Evolutionary conservation across 768 basidiomycete genomes (phyloP).

Genomic region (Auriscalpium microsporum): DNA sequence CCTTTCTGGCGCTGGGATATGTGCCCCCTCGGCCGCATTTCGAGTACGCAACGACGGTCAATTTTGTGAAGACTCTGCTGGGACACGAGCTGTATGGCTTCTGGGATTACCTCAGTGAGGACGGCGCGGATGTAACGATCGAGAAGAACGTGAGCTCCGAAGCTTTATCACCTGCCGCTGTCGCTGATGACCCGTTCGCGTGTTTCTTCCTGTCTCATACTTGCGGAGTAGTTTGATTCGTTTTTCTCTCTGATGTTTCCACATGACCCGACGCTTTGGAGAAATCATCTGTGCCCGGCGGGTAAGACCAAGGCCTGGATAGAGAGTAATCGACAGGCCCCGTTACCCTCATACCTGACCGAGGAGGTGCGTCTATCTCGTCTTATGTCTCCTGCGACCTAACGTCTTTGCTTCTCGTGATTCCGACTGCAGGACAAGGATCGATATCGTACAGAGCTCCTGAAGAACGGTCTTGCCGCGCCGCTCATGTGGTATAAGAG

Average conservation of each 20-base stretch:
- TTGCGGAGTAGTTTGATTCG: constrained; percentile 23
- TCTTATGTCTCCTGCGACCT: not conserved
- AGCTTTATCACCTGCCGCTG: not conserved
- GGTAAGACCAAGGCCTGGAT: constrained; percentile 28
- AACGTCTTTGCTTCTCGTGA: not conserved
- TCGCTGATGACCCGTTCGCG: constrained; percentile 16
- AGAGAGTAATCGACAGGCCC: constrained; percentile 3
- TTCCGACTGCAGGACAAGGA: constrained; percentile 21
- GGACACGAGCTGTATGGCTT: constrained; percentile 36
- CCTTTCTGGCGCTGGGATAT: constrained; percentile 29
- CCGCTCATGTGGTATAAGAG: constrained; percentile 32
- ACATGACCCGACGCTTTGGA: constrained; percentile 23
- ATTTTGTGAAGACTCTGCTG: constrained; percentile 18
- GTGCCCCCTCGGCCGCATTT: constrained; percentile 19
- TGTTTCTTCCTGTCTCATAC: constrained; percentile 28
- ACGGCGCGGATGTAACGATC: constrained; percentile 24
- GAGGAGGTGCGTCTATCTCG: constrained; percentile 19
- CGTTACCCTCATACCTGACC: constrained; percentile 24
- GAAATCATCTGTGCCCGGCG: constrained; percentile 24
- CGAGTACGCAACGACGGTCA: constrained; percentile 21
- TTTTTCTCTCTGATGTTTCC: constrained; percentile 27
- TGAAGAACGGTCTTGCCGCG: constrained; percentile 24
- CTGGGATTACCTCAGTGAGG: constrained; percentile 29
- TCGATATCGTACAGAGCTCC: constrained; percentile 21
- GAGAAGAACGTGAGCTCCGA: constrained; percentile 25